These are phyloP conservation scores for Petunia secreta DNA, from an alignment of 257 asterid genomes.

Conservation along the genomic window DNA sequence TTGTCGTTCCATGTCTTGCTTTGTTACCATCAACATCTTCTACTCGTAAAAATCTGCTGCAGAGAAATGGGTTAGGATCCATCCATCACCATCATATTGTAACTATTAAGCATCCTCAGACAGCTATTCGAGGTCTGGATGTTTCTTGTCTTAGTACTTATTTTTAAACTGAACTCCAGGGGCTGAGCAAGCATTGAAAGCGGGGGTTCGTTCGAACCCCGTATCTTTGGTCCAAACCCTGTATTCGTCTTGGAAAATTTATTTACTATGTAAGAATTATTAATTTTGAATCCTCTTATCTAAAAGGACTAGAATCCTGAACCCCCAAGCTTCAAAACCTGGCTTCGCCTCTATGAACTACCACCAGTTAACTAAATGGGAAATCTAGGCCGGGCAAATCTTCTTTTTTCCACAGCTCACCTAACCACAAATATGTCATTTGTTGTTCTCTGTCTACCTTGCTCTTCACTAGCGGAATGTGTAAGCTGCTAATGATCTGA, in stretches of 20 bases:
- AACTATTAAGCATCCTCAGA: constrained; percentile 10
- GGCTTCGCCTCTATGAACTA: neutral
- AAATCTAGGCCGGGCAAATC: neutral
- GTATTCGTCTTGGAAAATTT: no score
- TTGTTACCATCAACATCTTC: neutral
- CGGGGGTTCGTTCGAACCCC: no score
- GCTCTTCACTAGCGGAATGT: neutral
- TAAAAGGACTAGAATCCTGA: no score
- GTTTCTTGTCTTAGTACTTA: neutral
- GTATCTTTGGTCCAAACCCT: no score
- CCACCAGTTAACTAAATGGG: neutral
- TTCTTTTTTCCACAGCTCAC: neutral
- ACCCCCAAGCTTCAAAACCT: neutral
- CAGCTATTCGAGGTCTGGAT: neutral
- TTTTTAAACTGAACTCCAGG: no score
- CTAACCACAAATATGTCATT: neutral
- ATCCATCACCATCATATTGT: neutral
- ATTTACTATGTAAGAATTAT: no score
- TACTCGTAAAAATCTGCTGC: neutral
- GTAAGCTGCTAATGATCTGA: neutral
- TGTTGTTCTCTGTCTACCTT: neutral
- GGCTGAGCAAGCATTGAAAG: no score
- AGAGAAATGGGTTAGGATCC: neutral
- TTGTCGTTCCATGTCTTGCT: neutral
- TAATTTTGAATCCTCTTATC: no score